Conservation (phyloP, 305 asterid genomes). For the Rubia balearica region DNA sequence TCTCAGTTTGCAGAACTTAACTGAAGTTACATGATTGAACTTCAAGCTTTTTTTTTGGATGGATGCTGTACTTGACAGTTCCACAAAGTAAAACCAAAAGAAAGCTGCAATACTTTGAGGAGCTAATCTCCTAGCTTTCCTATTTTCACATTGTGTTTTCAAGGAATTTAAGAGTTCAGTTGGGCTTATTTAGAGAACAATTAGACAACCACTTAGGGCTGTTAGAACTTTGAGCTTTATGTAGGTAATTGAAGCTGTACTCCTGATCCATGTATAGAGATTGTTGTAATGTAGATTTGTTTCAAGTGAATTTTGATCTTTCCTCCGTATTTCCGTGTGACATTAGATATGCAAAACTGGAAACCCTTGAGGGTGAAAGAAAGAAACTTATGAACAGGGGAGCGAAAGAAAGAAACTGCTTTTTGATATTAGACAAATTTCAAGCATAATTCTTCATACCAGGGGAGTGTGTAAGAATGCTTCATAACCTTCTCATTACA, state of each 20-base stretch:
- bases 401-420: too few relatives aligned
- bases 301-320: not conserved
- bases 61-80: not conserved
- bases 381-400: not conserved
- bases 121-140: not conserved
- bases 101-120: not conserved
- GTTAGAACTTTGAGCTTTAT: not conserved
- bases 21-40: slow-evolving; percentile 7
- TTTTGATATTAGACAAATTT: not conserved
- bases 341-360: not conserved
- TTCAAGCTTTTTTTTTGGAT: not conserved
- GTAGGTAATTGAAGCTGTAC: not conserved
- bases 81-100: not conserved
- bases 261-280: not conserved
- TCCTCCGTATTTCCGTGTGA: not conserved
- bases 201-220: not conserved
- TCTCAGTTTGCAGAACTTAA: slow-evolving; percentile 39
- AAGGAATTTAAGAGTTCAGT: not conserved
- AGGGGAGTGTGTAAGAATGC: not conserved
- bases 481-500: not conserved
- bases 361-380: not conserved
- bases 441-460: not conserved
- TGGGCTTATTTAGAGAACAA: not conserved
- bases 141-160: not conserved
- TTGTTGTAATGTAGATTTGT: not conserved